A percentile compares a stretch with the other conserved stretches of the same genome.
These are phyloP conservation scores for Tricladium varicosporioides DNA, from an alignment of 2,329 filamentous ascomycete species.

Conservation along the genomic window DNA sequence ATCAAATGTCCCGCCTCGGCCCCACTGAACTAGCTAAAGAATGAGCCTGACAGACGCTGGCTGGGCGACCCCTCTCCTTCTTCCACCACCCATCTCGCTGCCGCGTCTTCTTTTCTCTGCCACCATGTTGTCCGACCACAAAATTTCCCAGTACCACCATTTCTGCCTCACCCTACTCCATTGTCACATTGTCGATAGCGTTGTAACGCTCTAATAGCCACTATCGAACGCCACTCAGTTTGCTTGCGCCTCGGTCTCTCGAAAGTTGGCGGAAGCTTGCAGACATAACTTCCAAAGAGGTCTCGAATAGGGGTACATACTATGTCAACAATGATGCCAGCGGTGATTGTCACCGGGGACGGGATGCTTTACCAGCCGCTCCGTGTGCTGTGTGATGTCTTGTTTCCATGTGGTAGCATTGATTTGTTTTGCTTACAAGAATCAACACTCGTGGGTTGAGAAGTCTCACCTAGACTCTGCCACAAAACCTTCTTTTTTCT, in stretches of 20 bases:
- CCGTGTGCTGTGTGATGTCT: neutral
- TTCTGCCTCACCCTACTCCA: neutral
- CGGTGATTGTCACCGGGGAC: neutral
- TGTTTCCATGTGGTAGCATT: neutral
- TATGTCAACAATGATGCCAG: neutral
- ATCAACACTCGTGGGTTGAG: neutral
- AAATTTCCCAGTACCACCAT: neutral
- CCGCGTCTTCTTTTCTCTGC: neutral
- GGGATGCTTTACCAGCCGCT: neutral
- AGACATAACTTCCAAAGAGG: neutral
- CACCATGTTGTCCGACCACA: neutral
- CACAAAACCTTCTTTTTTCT: slow-evolving; percentile 6
- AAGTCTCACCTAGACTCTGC: slow-evolving; percentile 6
- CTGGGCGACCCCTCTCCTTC: neutral
- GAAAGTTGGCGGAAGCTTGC: neutral
- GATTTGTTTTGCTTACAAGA: neutral
- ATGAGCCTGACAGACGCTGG: neutral
- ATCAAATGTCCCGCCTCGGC: no score
- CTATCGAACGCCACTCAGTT: neutral
- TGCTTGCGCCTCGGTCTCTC: neutral
- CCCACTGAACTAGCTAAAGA: no score
- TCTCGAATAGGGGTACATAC: neutral
- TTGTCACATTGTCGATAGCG: neutral
- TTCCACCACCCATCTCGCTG: neutral
- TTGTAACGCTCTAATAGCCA: neutral